These are phyloP conservation scores for Talaromyces stipitatus DNA, from an alignment of 495 filamentous ascomycete genomes.

Conservation along the genomic window DNA sequence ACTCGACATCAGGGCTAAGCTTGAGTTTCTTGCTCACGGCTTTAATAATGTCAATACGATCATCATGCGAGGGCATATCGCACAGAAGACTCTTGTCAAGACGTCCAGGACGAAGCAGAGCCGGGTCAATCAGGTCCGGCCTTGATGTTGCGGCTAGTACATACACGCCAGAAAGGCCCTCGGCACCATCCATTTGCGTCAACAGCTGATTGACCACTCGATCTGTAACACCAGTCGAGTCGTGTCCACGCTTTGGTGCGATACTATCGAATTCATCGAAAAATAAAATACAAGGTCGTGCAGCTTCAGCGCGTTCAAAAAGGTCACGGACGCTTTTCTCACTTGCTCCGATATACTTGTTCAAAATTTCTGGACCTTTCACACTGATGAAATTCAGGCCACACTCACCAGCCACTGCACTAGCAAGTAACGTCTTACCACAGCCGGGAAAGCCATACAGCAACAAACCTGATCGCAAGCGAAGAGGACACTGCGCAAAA, in stretches of 20 bases:
- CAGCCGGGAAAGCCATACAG: conserved; percentile 94
- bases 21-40: conserved; percentile 74
- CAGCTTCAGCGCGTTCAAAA: conserved; percentile 85
- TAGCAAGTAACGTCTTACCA: conserved; percentile 90
- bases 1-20: conserved; percentile 50
- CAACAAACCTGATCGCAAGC: conserved; percentile 82
- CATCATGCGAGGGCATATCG: conserved; percentile 70
- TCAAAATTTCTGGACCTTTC: conserved; percentile 94
- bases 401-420: conserved; percentile 90
- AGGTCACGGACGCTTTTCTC: conserved; percentile 93
- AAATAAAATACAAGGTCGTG: conserved; percentile 86
- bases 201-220: conserved; percentile 97
- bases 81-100: conserved; percentile 88
- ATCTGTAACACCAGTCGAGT: conserved; percentile 93
- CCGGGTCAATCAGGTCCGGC: conserved; percentile 92
- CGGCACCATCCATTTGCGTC: conserved; percentile 98
- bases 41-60: conserved; percentile 78
- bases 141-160: conserved; percentile 88
- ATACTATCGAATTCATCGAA: conserved; percentile 99
- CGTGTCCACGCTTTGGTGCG: conserved; percentile 93
- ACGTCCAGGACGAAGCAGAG: conserved; percentile 78
- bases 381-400: conserved; percentile 97
- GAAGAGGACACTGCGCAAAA: conserved; percentile 89
- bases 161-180: conserved; percentile 89
- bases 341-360: conserved; percentile 95